Percentiles rank a stretch among this genome's conserved stretches.
phyloP scores from a whole-genome alignment of 495 filamentous ascomycete species.

The Aspergillus incahuasiensis region DNA sequence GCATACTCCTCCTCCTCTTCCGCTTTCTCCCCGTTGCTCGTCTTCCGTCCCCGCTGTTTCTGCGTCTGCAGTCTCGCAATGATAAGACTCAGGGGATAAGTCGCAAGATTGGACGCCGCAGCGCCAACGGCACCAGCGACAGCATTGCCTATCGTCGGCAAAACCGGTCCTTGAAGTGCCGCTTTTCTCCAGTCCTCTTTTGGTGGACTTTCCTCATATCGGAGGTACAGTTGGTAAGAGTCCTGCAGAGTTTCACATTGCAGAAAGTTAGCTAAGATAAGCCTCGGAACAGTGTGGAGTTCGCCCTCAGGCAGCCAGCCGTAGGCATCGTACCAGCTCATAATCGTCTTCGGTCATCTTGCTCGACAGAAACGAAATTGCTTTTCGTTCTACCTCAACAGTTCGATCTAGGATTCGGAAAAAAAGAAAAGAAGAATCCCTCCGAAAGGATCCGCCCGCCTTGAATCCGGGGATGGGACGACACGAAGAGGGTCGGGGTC shows the following conservation, averaged over 20 bases:
- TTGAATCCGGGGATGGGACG: not conserved
- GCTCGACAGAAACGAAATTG: not conserved
- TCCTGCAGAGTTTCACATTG: conserved; percentile 29
- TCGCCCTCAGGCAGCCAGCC: not conserved
- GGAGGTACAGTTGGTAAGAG: conserved; percentile 47
- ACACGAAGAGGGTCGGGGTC: not conserved
- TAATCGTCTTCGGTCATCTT: conserved; percentile 4
- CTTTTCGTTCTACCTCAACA: not conserved
- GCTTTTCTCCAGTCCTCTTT: conserved; percentile 33
- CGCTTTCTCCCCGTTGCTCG: not conserved
- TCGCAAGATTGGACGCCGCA: conserved; percentile 70
- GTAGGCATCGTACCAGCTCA: conserved; percentile 7
- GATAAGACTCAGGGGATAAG: conserved; percentile 83
- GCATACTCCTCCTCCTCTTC: conserved; percentile 52
- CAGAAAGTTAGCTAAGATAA: not conserved
- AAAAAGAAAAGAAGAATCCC: not conserved
- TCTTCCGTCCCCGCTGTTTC: conserved; percentile 42
- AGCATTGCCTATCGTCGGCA: conserved; percentile 88
- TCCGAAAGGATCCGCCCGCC: not conserved
- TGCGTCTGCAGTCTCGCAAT: conserved; percentile 83
- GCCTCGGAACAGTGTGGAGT: not conserved
- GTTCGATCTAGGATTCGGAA: not conserved
- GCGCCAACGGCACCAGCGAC: conserved; percentile 74
- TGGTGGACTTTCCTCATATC: conserved; percentile 35
- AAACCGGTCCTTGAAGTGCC: conserved; percentile 44